Evolutionary conservation across 1,284 basidiomycete species (phyloP), one percentile per base, ranked within the genome.

Genomic region (Sanghuangporus baumii): DNA sequence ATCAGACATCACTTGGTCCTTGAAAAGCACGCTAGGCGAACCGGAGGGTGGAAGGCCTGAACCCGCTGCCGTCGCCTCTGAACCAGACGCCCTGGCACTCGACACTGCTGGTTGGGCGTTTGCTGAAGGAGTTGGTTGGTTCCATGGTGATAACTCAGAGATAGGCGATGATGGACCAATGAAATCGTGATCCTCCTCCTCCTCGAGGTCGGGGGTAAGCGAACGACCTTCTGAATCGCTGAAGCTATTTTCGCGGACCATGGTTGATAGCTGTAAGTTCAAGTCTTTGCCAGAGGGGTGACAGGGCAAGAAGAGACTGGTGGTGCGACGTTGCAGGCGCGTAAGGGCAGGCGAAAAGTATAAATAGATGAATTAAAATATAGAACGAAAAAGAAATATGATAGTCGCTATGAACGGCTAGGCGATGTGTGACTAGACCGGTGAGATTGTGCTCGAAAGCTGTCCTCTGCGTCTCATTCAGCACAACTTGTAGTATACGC

Each of bases 201-300:
- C 78, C 40, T 76, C 75, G 18, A 80, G 73, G 67, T 85, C 82
- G 14, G 83, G 81, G 2, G 84, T 84, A 48, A 85, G 75, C 12
- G 84, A 86, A 55, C 82, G 78, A 23, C 81, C 80, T 31, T 83
- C 83, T 18, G 81, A 81, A 68, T 85, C 83, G 61, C 75, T 78
- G 72, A 84, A 79, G 73, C 84, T 85, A 72, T 86, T 83, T 69
- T 84, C 82, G 34, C 62, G 57, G 11, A 38, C 41, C 62, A 63
- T 63, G 43, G 37, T 16, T 5, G 23, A 5, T 2, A 16, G 38
- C 18, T 38, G n/a, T 7, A 57, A 43, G 26, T 43, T 38, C 54
- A 23, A 57, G 18, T 26, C 23, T n/a, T 9, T 26, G 9, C 8
- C 9, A n/a, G 23, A 23, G 26, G 50, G 31, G 41, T 43, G 50